Base-by-base conservation (phyloP, 2,329 filamentous ascomycete genomes). In the Paracamarosporium sp. region DNA sequence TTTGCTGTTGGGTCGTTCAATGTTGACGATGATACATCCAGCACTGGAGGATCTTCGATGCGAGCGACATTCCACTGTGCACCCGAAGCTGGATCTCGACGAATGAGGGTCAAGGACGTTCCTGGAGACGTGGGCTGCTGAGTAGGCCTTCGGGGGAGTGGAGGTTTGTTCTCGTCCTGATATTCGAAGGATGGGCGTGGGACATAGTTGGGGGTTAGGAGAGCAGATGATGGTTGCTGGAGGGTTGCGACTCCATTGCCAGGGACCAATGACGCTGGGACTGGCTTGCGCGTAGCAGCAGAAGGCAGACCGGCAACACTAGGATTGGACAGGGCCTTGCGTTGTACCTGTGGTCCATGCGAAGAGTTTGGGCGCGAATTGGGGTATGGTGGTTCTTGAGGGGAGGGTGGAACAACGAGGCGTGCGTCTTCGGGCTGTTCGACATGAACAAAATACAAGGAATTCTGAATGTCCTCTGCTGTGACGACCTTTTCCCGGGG, bases 401-500 rank as follows among this genome's bases (percentile, higher is more conserved):
- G 60, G 4, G 57, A 54, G 7, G 65, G 48, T 35, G 63, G 57
- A 8, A 47, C 58, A 28, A 75, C 41, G 5, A 80, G 74, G 30
- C 79, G 72, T 28, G 75, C 76, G 59, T 78, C 74, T 55, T 91
- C 82, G 3, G 86, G 85, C 1, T 84, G 82, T 57, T 92, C 85
- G 36, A 96, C 85, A 77, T 98, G 94, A 52, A 97, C 81, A 73
- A 95, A 98, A 78, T 98, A 99, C 5, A 99, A 83, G 13, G 90
- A 96, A 68, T 88, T 92, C 55, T 90, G 87, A 47, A 99, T 89
- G 72, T 97, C 94, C 73, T 93, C 89, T 43, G 86, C 88, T 0
- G 92, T 96, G 62, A 99, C 92, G 59, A 92, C 94, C 75, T 95
- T 97, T 40, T 90, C 84, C 50, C 91, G 88, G 1, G 95, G 95